Evolutionary conservation across 2,329 filamentous ascomycete species (phyloP).

Genomic region (Plenodomus tracheiphilus): DNA sequence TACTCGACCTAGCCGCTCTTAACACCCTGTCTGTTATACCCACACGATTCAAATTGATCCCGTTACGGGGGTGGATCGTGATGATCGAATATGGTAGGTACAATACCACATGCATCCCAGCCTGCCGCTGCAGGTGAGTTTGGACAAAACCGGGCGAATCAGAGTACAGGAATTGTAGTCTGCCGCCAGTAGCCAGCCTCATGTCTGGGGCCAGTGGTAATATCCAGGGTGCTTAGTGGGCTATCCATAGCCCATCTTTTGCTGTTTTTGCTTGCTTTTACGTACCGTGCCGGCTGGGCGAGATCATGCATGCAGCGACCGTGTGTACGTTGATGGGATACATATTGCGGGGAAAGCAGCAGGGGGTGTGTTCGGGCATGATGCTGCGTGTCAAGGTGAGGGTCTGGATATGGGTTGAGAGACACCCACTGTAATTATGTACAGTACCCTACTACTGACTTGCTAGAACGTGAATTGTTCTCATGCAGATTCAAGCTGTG

Average conservation of each 20-base stretch:
- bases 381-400: neutral
- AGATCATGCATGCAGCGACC: slow-evolving; percentile 31
- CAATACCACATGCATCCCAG: slow-evolving; percentile 4
- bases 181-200: slow-evolving; percentile 10
- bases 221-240: slow-evolving; percentile 6
- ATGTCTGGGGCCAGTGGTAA: slow-evolving; percentile 10
- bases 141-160: slow-evolving; percentile 11
- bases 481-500: too few relatives aligned
- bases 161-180: slow-evolving; percentile 7
- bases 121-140: slow-evolving; percentile 12
- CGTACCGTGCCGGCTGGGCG: slow-evolving; percentile 9
- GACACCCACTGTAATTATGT: neutral
- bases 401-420: neutral
- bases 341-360: slow-evolving; percentile 14
- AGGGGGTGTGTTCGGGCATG: slow-evolving; percentile 10
- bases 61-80: too few relatives aligned
- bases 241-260: too few relatives aligned
- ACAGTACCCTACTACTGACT: too few relatives aligned
- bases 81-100: slow-evolving; percentile 15
- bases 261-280: neutral
- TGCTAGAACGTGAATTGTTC: too few relatives aligned
- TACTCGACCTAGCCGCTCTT: slow-evolving; percentile 10
- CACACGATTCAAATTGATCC: slow-evolving; percentile 4
- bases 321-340: too few relatives aligned
- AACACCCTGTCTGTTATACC: slow-evolving; percentile 10